Evolutionary conservation across 2,329 filamentous ascomycete genomes (phyloP).

Genomic region (Tolypocladium ovalisporum): DNA sequence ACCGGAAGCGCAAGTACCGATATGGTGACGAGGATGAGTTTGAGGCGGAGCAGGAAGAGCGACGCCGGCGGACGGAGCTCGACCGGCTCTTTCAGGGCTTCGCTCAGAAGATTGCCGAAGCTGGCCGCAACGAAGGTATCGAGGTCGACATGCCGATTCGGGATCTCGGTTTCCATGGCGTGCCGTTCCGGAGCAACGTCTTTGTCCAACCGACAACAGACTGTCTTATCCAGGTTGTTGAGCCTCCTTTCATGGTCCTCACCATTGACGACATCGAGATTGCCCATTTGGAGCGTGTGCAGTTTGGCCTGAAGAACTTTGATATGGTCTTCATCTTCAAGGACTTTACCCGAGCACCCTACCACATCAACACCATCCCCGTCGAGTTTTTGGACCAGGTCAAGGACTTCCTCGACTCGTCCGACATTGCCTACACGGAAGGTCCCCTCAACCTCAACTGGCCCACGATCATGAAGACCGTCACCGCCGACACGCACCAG

Average conservation of each 20-base stretch:
- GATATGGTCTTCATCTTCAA: conserved; percentile 98
- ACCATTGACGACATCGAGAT: conserved; percentile 94
- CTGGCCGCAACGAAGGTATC: conserved; percentile 79
- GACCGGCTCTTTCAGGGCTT: conserved; percentile 95
- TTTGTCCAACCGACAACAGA: conserved; percentile 94
- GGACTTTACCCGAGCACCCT: conserved; percentile 82
- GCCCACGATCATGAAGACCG: conserved; percentile 99
- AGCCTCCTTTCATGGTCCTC: conserved; percentile 92
- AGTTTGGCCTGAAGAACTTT: conserved; percentile 97
- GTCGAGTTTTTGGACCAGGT: conserved; percentile 90
- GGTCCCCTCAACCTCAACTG: conserved; percentile 97
- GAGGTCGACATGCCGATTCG: conserved; percentile 95
- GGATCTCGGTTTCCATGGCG: conserved; percentile 92
- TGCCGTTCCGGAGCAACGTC: conserved; percentile 91
- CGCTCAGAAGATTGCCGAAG: conserved; percentile 94
- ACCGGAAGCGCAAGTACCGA: conserved; percentile 92
- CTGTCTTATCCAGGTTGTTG: conserved; percentile 91
- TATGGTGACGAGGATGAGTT: conserved; percentile 99
- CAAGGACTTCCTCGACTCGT: conserved; percentile 94
- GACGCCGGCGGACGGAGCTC: conserved; percentile 78
- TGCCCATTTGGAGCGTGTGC: conserved; percentile 88
- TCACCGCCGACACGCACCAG: conserved; percentile 82
- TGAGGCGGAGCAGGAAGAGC: conserved; percentile 94
- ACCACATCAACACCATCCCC: conserved; percentile 96
- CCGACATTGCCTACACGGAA: conserved; percentile 88